Conservation (phyloP, 2,329 filamentous ascomycete genomes). For the Colletotrichum spaethianum region DNA sequence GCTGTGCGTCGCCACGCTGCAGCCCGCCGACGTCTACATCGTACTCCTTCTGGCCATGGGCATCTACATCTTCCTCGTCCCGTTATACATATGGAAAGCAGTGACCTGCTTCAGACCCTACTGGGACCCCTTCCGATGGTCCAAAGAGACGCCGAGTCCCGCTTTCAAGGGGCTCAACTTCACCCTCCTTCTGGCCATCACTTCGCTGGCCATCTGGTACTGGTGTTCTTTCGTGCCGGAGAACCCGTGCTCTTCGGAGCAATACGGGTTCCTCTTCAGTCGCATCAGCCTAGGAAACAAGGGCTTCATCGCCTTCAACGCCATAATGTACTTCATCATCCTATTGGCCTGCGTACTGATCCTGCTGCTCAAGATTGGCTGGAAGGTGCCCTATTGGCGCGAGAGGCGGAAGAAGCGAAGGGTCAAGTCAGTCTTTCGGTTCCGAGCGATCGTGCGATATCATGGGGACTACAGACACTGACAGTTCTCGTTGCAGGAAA, state of each 20-base stretch:
- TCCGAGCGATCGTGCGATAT: background rate
- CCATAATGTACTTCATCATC: constrained; percentile 49
- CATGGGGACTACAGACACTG: background rate
- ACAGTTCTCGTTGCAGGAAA: background rate
- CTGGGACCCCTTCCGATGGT: constrained; percentile 49
- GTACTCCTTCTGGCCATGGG: constrained; percentile 50
- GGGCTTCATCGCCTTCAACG: constrained; percentile 48
- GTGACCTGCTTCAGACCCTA: constrained; percentile 49
- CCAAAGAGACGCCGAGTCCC: constrained; percentile 46
- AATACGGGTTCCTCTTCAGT: constrained; percentile 52
- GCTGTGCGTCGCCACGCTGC: constrained; percentile 42
- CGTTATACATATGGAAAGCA: constrained; percentile 51
- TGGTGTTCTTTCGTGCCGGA: constrained; percentile 47
- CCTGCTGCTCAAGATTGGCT: constrained; percentile 47
- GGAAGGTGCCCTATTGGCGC: constrained; percentile 39
- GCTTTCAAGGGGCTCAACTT: constrained; percentile 47
- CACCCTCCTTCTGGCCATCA: constrained; percentile 46
- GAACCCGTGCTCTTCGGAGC: constrained; percentile 44
- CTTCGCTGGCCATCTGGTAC: constrained; percentile 52
- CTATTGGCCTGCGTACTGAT: constrained; percentile 45
- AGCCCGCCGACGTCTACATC: constrained; percentile 52
- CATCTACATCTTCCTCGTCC: constrained; percentile 50
- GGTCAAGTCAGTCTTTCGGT: constrained; percentile 42
- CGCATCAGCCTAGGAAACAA: constrained; percentile 46
- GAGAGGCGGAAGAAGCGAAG: constrained; percentile 43